Percentiles rank a stretch among this genome's conserved stretches.
Conservation (phyloP, 768 basidiomycete genomes). For the Termitomyces sp. region DNA sequence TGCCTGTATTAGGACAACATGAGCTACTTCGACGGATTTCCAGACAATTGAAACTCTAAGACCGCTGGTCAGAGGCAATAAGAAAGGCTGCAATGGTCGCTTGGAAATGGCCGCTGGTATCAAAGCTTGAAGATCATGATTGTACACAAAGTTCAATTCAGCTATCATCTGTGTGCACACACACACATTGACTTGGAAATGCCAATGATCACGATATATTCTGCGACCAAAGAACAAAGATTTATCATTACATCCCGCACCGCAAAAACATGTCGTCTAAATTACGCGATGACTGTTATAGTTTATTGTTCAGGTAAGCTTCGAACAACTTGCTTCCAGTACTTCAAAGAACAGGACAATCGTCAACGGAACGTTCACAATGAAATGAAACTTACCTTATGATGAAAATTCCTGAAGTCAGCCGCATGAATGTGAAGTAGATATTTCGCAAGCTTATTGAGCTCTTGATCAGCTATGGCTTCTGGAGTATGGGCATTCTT, state of each 20-base stretch:
- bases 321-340: conserved; percentile 47
- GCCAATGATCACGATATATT: not conserved
- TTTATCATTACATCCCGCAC: not conserved
- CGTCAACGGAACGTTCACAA: not conserved
- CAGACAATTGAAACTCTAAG: too few species aligned
- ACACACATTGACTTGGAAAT: not conserved
- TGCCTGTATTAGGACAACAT: too few species aligned
- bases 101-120: not conserved
- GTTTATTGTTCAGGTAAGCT: conserved; percentile 24
- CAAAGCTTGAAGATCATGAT: not conserved
- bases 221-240: not conserved
- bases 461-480: conserved; percentile 61
- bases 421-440: conserved; percentile 52
- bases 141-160: not conserved
- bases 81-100: not conserved
- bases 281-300: not conserved
- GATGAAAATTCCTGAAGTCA: conserved; percentile 62
- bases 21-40: too few species aligned
- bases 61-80: too few species aligned
- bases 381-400: conserved; percentile 46
- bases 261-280: not conserved
- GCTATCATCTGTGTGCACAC: not conserved
- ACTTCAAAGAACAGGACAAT: conserved; percentile 23
- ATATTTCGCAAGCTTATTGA: conserved; percentile 60
- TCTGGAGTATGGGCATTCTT: conserved; percentile 69